Base-by-base conservation (phyloP, 2,329 filamentous ascomycete genomes). In the Magnaporthiopsis incrustans region DNA sequence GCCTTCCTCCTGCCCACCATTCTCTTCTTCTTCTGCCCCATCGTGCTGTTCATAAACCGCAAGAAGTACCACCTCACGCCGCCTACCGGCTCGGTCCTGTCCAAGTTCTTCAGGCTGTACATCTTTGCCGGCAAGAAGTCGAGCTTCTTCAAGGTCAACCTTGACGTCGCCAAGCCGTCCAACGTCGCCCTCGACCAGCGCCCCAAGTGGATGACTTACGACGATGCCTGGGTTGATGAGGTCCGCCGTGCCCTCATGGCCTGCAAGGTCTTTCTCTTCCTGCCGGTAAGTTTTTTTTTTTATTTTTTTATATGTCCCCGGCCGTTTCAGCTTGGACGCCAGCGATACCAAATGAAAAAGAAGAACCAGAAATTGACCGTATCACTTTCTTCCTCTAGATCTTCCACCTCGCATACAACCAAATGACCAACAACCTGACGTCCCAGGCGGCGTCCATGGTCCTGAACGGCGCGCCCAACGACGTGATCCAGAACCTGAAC, bases 401-500 rank as follows among this genome's bases (percentile, higher is more conserved):
- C 57, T 63, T 63, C 62, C 62, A 63, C 62, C 62, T 63, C 33
- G 5, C 56, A 11, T 63, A 63, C 62, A 63, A 63, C 62, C 62
- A 63, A 18, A 63, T 86, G 66, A 83, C 80, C 73, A 84, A 82
- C 74, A 86, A 86, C 72, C 75, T 86, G 25, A 79, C 83, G 58
- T 84, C 82, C 7, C 89, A 91, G 73, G 87, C 85, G 3, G 82
- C 82, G 8, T 81, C 81, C 18, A 88, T 90, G 88, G 70, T 82
- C 38, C 82, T 88, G 5, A 82, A 88, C 68, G 89, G 89, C 18
- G 81, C 92, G 4, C 90, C 90, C 67, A 93, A 92, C 77, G 89
- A 93, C 71, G 79, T 92, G 64, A 81, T 93, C 68, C 82, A 84
- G 68, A 92, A 92, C 76, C 81, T 92, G 56, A 87, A 92, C 72